Conservation (phyloP, 139 green algal genomes). For the Tetradesmus obliquus region DNA sequence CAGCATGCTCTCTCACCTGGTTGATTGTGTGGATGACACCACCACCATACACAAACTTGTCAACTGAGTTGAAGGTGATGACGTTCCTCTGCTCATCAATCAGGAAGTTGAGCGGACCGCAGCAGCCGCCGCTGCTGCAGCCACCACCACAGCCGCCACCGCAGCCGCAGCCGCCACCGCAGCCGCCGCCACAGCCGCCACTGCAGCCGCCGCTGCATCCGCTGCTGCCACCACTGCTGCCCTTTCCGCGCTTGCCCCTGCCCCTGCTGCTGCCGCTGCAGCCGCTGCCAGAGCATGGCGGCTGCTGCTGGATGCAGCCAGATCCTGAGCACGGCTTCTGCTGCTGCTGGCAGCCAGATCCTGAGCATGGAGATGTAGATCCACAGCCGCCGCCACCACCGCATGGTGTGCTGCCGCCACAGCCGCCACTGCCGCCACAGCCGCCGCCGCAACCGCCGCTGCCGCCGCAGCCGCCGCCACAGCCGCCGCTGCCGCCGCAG, state of each 20-base stretch:
- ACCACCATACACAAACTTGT: conserved; percentile 31
- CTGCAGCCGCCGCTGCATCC: not conserved
- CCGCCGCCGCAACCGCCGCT: too few relatives aligned
- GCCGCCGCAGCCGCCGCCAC: too few relatives aligned
- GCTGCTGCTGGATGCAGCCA: not conserved
- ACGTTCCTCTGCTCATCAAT: conserved; percentile 5
- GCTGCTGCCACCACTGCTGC: not conserved
- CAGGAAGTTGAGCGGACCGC: not conserved
- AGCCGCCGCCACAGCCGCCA: not conserved
- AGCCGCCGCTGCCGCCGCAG: too few relatives aligned
- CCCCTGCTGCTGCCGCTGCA: not conserved
- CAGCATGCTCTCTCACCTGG: not conserved
- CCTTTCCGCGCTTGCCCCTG: not conserved
- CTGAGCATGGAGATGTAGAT: not conserved
- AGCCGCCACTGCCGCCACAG: not conserved
- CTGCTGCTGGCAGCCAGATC: not conserved
- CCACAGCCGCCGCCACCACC: not conserved
- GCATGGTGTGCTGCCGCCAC: not conserved
- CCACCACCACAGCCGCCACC: not conserved
- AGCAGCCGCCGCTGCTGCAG: not conserved
- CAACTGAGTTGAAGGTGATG: not conserved
- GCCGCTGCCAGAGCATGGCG: not conserved
- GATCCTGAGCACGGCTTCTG: not conserved
- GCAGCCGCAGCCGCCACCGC: not conserved
- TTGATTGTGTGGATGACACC: conserved; percentile 18